Conservation (phyloP, 768 basidiomycete genomes). For the Collybia nuda region DNA sequence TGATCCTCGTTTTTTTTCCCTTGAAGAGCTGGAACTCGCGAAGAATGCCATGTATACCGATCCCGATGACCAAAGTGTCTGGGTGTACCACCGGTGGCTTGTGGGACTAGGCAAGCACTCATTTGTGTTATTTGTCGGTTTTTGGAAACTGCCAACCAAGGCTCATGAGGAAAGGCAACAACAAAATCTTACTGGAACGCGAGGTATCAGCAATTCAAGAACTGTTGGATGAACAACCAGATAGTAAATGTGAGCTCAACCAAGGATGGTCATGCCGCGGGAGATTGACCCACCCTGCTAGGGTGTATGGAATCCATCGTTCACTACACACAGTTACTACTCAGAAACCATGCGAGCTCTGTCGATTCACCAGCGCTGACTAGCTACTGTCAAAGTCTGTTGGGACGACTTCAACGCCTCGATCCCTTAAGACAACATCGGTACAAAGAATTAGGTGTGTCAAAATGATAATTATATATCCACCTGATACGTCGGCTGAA, state of each 20-base stretch:
- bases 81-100: conserved; percentile 99
- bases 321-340: conserved; percentile 73
- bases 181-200: conserved; percentile 55
- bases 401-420: conserved; percentile 54
- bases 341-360: conserved; percentile 41
- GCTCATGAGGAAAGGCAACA: conserved; percentile 46
- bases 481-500: too few relatives aligned
- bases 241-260: conserved; percentile 77
- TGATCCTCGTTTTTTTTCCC: background rate
- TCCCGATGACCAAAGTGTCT: conserved; percentile 93
- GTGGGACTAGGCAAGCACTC: conserved; percentile 66
- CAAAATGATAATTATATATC: background rate
- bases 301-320: conserved; percentile 96
- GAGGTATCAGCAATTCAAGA: conserved; percentile 84
- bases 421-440: conserved; percentile 68
- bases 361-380: conserved; percentile 33
- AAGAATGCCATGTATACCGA: conserved; percentile 96
- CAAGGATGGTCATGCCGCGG: background rate
- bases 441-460: conserved; percentile 67
- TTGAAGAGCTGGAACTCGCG: conserved; percentile 91
- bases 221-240: conserved; percentile 83
- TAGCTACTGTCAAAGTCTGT: conserved; percentile 48
- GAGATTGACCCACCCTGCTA: conserved; percentile 25
- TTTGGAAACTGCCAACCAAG: background rate
- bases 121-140: background rate